Evolutionary conservation across 1,139 yeast species (phyloP), one percentile per base, ranked within the genome.

Genomic region (Sugiyamaella pinicola): DNA sequence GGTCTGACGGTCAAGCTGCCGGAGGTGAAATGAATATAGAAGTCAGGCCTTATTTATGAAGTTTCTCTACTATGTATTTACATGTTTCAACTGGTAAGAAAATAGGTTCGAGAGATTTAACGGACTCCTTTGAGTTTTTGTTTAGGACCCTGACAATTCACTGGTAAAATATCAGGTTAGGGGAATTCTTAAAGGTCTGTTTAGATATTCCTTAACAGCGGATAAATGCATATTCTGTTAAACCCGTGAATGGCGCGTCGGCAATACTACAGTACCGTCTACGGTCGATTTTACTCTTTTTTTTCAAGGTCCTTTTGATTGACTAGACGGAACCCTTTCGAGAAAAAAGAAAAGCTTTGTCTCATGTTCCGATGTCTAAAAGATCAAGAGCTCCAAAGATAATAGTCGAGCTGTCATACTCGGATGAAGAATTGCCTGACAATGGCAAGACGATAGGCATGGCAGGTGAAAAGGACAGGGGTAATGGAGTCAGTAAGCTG

Each of bases 331-430:
- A 8, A 21, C 10, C 40, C 10, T 5, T 19, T 21, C 9, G 4
- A 3, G 18, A 38, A 12, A 3, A 13, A 19, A 35, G n/a, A n/a
- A n/a, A n/a, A n/a, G n/a, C n/a, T n/a, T 35, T 18, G 13, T 22
- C 42, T 38, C 26, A 38, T 38, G 42, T 21, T 38, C 42, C 26
- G 12, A 38, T 38, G 42, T 7, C 42, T n/a, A 38, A 38, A 12
- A 38, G 10, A 38, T 22, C 29, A 21, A 38, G 42, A 22, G 28
- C 29, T 22, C 10, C 26, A 19, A 38, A 38, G 42, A 6, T 31
- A 31, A 29, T 31, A 13, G 18, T 43, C 28, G 39, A 43, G 17
- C n/a, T 34, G 34, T 43, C 47, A 29, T 34, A 43, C 47, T 43
- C 47, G 39, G 47, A 43, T 3, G 47, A 15, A 18, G 35, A 28